These are phyloP conservation scores for Salvia hispanica DNA, from an alignment of 257 asterid species.

Conservation along the genomic window DNA sequence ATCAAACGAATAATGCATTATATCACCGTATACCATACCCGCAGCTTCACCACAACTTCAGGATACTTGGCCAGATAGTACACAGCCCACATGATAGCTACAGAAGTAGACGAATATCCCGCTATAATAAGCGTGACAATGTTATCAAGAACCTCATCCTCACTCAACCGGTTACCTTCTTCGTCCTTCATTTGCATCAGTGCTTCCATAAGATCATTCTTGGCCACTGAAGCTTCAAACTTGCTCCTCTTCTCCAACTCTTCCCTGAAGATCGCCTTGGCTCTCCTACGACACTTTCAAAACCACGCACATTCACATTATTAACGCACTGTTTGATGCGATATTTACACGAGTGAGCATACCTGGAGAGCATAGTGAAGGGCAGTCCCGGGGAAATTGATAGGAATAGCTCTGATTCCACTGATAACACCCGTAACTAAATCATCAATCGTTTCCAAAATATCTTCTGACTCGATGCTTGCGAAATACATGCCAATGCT, in stretches of 20 bases:
- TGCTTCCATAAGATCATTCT: slow-evolving; percentile 46
- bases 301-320: background rate
- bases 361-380: slow-evolving; percentile 49
- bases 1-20: background rate
- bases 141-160: slow-evolving; percentile 51
- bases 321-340: background rate
- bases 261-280: slow-evolving; percentile 36
- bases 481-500: slow-evolving; percentile 56
- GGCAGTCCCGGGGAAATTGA: slow-evolving; percentile 55
- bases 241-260: slow-evolving; percentile 53
- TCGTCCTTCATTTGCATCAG: slow-evolving; percentile 47
- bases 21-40: background rate
- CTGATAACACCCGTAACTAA: slow-evolving; percentile 35
- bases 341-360: too few species aligned
- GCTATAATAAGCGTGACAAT: slow-evolving; percentile 44
- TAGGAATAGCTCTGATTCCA: slow-evolving; percentile 51
- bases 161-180: slow-evolving; percentile 37
- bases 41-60: slow-evolving; percentile 36
- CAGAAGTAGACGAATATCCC: slow-evolving; percentile 48
- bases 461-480: slow-evolving; percentile 46
- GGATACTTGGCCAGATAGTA: slow-evolving; percentile 50
- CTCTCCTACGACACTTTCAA: slow-evolving; percentile 57
- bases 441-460: slow-evolving; percentile 46
- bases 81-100: slow-evolving; percentile 50
- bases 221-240: slow-evolving; percentile 4